phyloP scores from a whole-genome alignment of 2,329 filamentous ascomycete species.

The Pseudogymnoascus sp. region DNA sequence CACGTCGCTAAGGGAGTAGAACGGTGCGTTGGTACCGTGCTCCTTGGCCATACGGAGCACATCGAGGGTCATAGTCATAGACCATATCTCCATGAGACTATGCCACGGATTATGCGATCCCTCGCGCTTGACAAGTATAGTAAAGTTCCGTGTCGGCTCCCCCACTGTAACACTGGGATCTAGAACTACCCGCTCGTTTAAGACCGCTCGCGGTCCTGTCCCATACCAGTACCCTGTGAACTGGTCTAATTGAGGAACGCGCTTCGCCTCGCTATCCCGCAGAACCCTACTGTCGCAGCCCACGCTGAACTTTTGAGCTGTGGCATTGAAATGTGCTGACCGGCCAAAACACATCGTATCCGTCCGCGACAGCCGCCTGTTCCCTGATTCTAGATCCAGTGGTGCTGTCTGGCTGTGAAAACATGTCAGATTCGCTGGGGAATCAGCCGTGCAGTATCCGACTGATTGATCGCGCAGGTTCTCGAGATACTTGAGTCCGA shows the following conservation, averaged over 20 bases:
- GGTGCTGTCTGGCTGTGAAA: not conserved
- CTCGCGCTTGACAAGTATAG: slow-evolving; percentile 26
- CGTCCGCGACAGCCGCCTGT: not conserved
- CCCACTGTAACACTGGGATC: not conserved
- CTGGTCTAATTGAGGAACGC: not conserved
- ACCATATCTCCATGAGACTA: slow-evolving; percentile 25
- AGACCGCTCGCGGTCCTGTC: not conserved
- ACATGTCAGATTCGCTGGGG: not conserved
- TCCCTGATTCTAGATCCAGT: not conserved
- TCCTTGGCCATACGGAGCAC: slow-evolving; percentile 20
- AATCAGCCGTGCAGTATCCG: not conserved
- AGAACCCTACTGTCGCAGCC: not conserved
- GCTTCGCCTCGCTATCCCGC: not conserved
- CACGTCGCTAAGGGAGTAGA: slow-evolving; percentile 7
- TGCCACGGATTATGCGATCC: slow-evolving; percentile 23
- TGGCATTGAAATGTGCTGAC: not conserved
- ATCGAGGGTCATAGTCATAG: slow-evolving; percentile 23
- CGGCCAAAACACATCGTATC: not conserved
- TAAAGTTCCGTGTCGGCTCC: slow-evolving; percentile 11
- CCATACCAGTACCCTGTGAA: not conserved
- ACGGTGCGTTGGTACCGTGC: not conserved
- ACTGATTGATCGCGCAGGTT: not conserved
- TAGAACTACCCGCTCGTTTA: not conserved
- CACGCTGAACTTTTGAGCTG: not conserved
- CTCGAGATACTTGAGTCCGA: not conserved